Percentiles rank a stretch among this genome's conserved stretches.
phyloP scores from a whole-genome alignment of 169 alveolate species.

The Plasmodium sp. region DNA sequence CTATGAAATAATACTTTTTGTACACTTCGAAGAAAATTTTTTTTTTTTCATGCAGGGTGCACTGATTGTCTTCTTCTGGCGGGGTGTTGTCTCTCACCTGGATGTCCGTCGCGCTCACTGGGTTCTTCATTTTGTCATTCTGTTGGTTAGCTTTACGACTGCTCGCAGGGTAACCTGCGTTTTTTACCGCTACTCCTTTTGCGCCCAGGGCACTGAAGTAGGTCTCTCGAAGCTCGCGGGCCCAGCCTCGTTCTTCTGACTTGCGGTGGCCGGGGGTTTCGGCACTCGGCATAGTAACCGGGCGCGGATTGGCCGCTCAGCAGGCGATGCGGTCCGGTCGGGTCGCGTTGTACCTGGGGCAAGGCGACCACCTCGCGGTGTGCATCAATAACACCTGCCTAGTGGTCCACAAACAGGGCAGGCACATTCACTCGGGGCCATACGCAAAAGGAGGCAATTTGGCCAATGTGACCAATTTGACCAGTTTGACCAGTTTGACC shows the following conservation, averaged over 20 bases:
- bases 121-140: not conserved
- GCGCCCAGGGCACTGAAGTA: not conserved
- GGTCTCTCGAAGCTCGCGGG: not conserved
- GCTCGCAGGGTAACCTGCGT: not conserved
- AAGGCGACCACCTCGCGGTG: not conserved
- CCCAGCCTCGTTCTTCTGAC: not conserved
- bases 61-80: not conserved
- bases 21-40: constrained; percentile 50
- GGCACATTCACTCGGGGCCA: not conserved
- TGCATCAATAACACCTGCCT: not conserved
- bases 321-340: not conserved
- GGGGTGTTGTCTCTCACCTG: not conserved
- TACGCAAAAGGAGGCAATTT: not conserved
- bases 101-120: not conserved
- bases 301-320: not conserved
- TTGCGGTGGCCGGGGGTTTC: not conserved
- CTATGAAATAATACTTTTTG: constrained; percentile 73
- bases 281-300: not conserved
- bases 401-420: not conserved
- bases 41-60: constrained; percentile 18
- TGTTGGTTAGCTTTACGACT: not conserved
- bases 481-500: not conserved
- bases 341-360: not conserved
- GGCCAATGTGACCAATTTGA: not conserved
- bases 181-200: not conserved